Base-by-base conservation (phyloP, 2,329 filamentous ascomycete species). In the Metarhizium sp. region DNA sequence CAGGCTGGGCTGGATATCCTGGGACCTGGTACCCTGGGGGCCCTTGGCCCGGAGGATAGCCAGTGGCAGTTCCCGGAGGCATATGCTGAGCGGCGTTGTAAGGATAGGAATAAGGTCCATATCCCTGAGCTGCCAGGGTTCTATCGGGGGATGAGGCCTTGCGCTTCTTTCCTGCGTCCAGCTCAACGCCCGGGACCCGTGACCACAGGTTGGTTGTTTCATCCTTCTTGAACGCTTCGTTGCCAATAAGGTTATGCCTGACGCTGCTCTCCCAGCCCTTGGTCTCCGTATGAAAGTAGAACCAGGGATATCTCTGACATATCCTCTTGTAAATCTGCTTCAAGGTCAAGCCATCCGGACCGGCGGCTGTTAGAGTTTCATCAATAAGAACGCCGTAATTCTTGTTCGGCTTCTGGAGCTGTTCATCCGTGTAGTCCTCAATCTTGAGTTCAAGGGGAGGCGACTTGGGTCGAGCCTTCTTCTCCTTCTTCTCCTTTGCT, bases 211-310 rank as follows among this genome's bases (percentile, higher is more conserved):
- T 75, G 1, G 77, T 80, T 32, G 75, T 73, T 42, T 82, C 78
- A 58, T 80, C 76, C 65, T 84, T 84, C 59, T 73, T 74, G 64
- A 84, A 84, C 6, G 80, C 81, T 59, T 80, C 78, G 63, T 84
- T 84, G 2, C 80, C 80, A 60, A 84, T 82, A 32, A 84, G 73
- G 55, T 84, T 84, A 61, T 84, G 81, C 1, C 81, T 78, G n/a
- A 84, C 81, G 61, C 80, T 84, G 60, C 80, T 84, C 65, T 84
- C 80, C 81, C 81, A 84, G n/a, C 81, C 81, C 63, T 82, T 84
- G 6, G 81, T 84, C 63, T 81, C 80, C 18, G 80, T 79, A 54
- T 73, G 74, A 62, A 84, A 84, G 60, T 78, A 79, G 59, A 80
- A 84, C 73, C 77, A 83, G 10, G 80, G 80, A 60, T 83, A 83